Base-by-base conservation (phyloP, 2,329 filamentous ascomycete species). In the Colletotrichum sp. region DNA sequence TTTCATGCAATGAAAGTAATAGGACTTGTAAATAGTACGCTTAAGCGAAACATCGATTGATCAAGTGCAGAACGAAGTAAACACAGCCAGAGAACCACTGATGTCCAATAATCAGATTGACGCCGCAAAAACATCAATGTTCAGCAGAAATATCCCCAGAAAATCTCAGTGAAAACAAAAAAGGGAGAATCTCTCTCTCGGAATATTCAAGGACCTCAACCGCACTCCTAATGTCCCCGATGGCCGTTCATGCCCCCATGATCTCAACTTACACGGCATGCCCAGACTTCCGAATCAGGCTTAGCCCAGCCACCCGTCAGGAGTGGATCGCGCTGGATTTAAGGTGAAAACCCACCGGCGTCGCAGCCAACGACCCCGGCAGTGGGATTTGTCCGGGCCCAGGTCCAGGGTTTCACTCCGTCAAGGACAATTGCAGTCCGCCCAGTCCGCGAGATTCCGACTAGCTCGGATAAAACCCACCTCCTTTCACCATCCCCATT, bases 391-490 rank as follows among this genome's bases (percentile, higher is more conserved):
- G 52, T 59, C 74, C 74, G 74, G 26, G 9, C 5, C 26, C 52
- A 44, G 49, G 69, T 21, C 12, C 10, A 18, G 8, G n/a, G 28
- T n/a, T 13, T 21, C 34, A 15, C 12, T 21, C 16, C 32, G 44
- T 28, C 13, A 21, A 52, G 44, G 44, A 39, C n/a, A 28, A 36
- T 34, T 32, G 21, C 69, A 26, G 62, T 18, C 9, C 24, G 24
- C 34, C 26, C 26, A 16, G 49, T 44, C 28, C 68, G 18, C 59
- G 30, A 44, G 32, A 18, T 71, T 34, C 52, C 57, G 44, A 28
- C 64, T 21, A 59, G n/a, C n/a, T 65, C 76, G 76, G 76, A 28
- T 39, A 77, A 78, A 77, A 78, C 76, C 76, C 76, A 78, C 76
- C 76, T 49, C 62, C 55, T 49, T 39, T 34, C 52, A n/a, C 28